Evolutionary conservation across 768 basidiomycete genomes (phyloP), one percentile per base, ranked within the genome.

Genomic region (Tylopilus cervinicoccineus): DNA sequence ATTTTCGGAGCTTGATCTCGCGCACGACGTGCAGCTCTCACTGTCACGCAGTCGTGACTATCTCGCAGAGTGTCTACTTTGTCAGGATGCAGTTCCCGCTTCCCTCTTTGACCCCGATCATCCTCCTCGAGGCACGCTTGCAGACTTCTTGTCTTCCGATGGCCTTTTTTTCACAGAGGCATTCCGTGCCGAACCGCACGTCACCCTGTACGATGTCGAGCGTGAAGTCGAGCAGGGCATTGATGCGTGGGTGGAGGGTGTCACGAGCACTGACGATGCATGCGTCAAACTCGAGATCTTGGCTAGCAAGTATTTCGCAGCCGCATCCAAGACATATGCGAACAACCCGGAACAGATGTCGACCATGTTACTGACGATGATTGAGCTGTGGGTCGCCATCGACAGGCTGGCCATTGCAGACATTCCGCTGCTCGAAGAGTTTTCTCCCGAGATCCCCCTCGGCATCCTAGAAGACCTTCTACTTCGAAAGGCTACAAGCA

Each of bases 21-120:
- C 40, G 5, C 29, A 42, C 10, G 74, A 76, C 32, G 67, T 60
- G 2, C 55, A 44, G 6, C 53, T 76, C 1, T 65, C 72, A 2
- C 66, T 77, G n/a, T n/a, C n/a, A n/a, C n/a, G n/a, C n/a, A n/a
- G n/a, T n/a, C n/a, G n/a, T n/a, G n/a, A n/a, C n/a, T n/a, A n/a
- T n/a, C n/a, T n/a, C n/a, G n/a, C n/a, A n/a, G n/a, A n/a, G n/a
- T n/a, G n/a, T n/a, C n/a, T n/a, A n/a, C n/a, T n/a, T n/a, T n/a
- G n/a, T n/a, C n/a, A n/a, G n/a, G n/a, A n/a, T n/a, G n/a, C n/a
- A n/a, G n/a, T n/a, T n/a, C n/a, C n/a, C n/a, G n/a, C n/a, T n/a
- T n/a, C n/a, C n/a, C n/a, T n/a, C n/a, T n/a, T n/a, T n/a, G n/a
- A n/a, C n/a, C n/a, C n/a, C n/a, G n/a, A n/a, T n/a, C n/a, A n/a